phyloP scores from a whole-genome alignment of 768 basidiomycete genomes.

The Antrodiella citrinella region DNA sequence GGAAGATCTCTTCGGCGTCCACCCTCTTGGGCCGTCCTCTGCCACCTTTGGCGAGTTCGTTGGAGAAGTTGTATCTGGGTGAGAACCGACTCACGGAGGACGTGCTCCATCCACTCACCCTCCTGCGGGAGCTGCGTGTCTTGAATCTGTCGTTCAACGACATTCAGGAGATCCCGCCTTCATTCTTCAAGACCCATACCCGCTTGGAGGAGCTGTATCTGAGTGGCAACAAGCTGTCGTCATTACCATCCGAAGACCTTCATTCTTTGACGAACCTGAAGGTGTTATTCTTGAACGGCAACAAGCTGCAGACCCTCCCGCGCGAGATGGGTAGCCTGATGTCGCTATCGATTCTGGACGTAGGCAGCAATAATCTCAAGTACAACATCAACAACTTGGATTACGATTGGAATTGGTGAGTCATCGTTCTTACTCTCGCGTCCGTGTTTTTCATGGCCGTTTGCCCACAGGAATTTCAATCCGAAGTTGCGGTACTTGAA shows the following conservation, averaged over 20 bases:
- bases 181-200: slow-evolving; percentile 64
- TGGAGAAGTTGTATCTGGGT: slow-evolving; percentile 77
- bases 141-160: slow-evolving; percentile 95
- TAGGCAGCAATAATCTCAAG: slow-evolving; percentile 87
- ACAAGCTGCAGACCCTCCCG: slow-evolving; percentile 86
- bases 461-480: slow-evolving; percentile 82
- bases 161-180: slow-evolving; percentile 77
- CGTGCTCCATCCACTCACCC: slow-evolving; percentile 61
- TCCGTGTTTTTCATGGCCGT: neutral
- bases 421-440: slow-evolving; percentile 6
- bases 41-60: slow-evolving; percentile 59
- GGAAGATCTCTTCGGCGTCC: slow-evolving; percentile 36
- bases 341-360: slow-evolving; percentile 76
- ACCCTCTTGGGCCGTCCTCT: slow-evolving; percentile 18
- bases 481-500: slow-evolving; percentile 90
- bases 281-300: slow-evolving; percentile 86
- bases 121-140: slow-evolving; percentile 68
- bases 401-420: slow-evolving; percentile 98
- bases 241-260: slow-evolving; percentile 84
- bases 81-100: slow-evolving; percentile 87
- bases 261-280: slow-evolving; percentile 58
- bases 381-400: slow-evolving; percentile 99
- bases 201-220: slow-evolving; percentile 83
- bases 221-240: slow-evolving; percentile 90
- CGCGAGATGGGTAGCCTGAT: slow-evolving; percentile 82